Conservation (phyloP, 176 grass and related monocot species). For the Carex kokanica region DNA sequence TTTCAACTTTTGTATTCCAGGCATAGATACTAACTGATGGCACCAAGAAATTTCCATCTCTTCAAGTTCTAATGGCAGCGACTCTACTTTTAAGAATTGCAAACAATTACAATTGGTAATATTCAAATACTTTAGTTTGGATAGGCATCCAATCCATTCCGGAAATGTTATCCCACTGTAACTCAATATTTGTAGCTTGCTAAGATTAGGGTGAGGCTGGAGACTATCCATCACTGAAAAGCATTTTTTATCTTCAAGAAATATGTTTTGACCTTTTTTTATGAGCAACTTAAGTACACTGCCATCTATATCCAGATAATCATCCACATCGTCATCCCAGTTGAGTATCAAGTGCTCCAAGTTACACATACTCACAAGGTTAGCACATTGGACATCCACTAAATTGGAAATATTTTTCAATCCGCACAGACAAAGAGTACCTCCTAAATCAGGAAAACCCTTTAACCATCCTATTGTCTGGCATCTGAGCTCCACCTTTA, state of each 20-base stretch:
- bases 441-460: neutral
- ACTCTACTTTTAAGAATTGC: neutral
- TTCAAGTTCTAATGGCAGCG: neutral
- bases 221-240: neutral
- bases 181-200: neutral
- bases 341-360: neutral
- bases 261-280: too few species aligned
- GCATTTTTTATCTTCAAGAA: neutral
- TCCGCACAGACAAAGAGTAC: neutral
- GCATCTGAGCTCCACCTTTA: neutral
- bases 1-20: neutral
- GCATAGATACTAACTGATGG: neutral
- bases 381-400: neutral
- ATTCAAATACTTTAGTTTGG: neutral
- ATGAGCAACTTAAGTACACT: neutral
- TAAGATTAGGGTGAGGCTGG: neutral
- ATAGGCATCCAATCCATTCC: neutral
- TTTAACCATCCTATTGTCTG: neutral
- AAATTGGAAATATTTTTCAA: neutral
- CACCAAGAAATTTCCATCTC: accelerated
- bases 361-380: neutral
- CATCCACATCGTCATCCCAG: neutral
- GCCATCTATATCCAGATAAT: too few species aligned
- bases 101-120: neutral
- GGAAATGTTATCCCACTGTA: neutral